Percentiles rank a stretch among this genome's conserved stretches.
Conservation (phyloP, 1,139 yeast genomes). For the Candida labiduridarum region DNA sequence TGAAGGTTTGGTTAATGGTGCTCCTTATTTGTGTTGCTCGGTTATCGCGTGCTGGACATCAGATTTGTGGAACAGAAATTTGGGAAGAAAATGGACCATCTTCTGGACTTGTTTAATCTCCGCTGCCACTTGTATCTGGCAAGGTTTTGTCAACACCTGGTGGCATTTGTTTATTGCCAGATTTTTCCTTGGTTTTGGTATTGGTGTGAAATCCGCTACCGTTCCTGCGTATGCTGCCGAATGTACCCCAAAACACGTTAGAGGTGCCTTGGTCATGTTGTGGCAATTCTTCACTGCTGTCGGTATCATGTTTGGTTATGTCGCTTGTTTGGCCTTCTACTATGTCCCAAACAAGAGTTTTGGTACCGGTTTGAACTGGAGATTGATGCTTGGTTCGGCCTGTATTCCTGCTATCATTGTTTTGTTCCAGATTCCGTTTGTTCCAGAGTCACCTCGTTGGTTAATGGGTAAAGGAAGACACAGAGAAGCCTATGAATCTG, state of each 20-base stretch:
- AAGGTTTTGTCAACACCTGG: constrained; percentile 74
- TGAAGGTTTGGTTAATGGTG: constrained; percentile 75
- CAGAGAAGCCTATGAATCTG: constrained; percentile 56
- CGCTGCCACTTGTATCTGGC: constrained; percentile 73
- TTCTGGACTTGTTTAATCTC: constrained; percentile 69
- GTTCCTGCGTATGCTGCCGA: constrained; percentile 87
- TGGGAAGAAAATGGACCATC: constrained; percentile 77
- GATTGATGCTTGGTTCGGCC: constrained; percentile 80
- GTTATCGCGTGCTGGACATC: constrained; percentile 72
- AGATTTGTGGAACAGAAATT: constrained; percentile 61
- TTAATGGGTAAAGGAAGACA: constrained; percentile 67
- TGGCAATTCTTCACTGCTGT: constrained; percentile 91
- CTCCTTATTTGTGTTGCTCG: constrained; percentile 80
- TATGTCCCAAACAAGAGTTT: constrained; percentile 39
- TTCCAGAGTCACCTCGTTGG: constrained; percentile 85
- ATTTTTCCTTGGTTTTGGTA: constrained; percentile 72
- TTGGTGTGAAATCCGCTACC: constrained; percentile 81
- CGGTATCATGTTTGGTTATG: constrained; percentile 83
- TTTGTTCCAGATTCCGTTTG: constrained; percentile 65
- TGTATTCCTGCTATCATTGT: constrained; percentile 72
- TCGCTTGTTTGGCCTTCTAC: constrained; percentile 63
- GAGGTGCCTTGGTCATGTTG: constrained; percentile 83
- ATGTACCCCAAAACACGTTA: constrained; percentile 71
- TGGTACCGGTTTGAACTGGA: constrained; percentile 64
- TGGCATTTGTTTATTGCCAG: constrained; percentile 75